Evolutionary conservation across 2,329 filamentous ascomycete species (phyloP).

Genomic region (Penicillium sp.): DNA sequence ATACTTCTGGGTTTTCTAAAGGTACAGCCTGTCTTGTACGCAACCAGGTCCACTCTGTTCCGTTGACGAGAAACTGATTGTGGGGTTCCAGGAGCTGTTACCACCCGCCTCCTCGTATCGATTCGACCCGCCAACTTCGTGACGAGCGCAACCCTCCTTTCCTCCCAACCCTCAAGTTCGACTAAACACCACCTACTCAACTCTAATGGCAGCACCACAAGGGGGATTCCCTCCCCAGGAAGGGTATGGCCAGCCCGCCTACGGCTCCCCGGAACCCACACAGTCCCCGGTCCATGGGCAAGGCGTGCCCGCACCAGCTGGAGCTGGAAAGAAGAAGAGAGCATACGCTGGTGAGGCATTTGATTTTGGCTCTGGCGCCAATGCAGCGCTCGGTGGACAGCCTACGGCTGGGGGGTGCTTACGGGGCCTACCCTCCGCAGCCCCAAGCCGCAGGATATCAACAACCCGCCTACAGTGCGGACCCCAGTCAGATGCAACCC

Average conservation of each 20-base stretch:
- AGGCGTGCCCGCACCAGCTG: slow-evolving; percentile 30
- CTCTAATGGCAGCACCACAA: slow-evolving; percentile 51
- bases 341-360: slow-evolving; percentile 93
- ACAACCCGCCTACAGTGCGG: slow-evolving; percentile 45
- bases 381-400: slow-evolving; percentile 60
- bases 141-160: slow-evolving; percentile 7
- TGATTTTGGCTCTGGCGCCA: slow-evolving; percentile 84
- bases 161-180: slow-evolving; percentile 1
- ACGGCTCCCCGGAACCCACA: slow-evolving; percentile 41
- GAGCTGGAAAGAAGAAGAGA: slow-evolving; percentile 70
- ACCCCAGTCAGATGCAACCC: slow-evolving; percentile 53
- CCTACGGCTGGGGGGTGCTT: slow-evolving; percentile 56
- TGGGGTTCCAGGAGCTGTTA: slow-evolving; percentile 28
- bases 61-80: slow-evolving; percentile 20
- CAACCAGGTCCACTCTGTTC: not conserved
- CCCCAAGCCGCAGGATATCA: slow-evolving; percentile 49
- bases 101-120: slow-evolving; percentile 18
- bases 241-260: slow-evolving; percentile 46
- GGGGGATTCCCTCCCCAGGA: slow-evolving; percentile 52
- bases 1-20: not conserved
- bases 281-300: slow-evolving; percentile 33
- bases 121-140: slow-evolving; percentile 11
- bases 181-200: slow-evolving; percentile 7
- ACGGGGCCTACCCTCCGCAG: slow-evolving; percentile 59
- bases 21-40: not conserved